Base-by-base conservation (phyloP, 371 early-diverging fungal species). In the Mortierella sp. region DNA sequence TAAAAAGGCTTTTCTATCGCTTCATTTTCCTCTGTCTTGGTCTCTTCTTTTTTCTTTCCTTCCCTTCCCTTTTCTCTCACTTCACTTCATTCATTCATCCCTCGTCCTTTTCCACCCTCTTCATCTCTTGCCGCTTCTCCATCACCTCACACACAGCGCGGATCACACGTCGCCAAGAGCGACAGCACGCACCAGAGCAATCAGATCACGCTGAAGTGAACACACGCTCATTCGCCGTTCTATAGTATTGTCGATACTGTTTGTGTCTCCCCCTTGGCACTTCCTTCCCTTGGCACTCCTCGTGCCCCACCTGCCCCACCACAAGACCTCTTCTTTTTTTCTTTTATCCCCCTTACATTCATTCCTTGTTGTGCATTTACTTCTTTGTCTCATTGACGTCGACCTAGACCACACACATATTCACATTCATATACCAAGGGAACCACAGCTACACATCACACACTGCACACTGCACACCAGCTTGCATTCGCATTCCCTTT, bases 291-390 rank as follows among this genome's bases (percentile, higher is more conserved):
- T 68, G 68, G 42, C 68, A 68, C 31, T 14, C 31, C 68, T 42
- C 68, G 68, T 68, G 68, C 68, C n/a, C 68, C 38, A 11, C n/a
- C n/a, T n/a, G n/a, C n/a, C n/a, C n/a, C n/a, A 38, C 68, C 68
- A 68, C 68, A 68, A 68, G 68, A 68, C 68, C 24, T 68, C 21
- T 2, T 28, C 26, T 14, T 14, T 28, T 11, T 14, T 14, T 58
- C 28, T n/a, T 63, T 31, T 34, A 19, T 42, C 28, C 58, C 28
- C 57, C 11, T 57, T 57, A 26, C 57, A 1, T 57, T 26, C 57
- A 2, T 57, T 26, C 42, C 42, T 68, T 34, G 42, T 6, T 19
- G 38, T 9, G 11, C 65, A 6, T 65, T 38, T 65, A 6, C 7
- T 21, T 63, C 31, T 11, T 60, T 31, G 7, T 57, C 48, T 60